phyloP scores from a whole-genome alignment of 177 flowering plant species.

The Tripterygium wilfordii region DNA sequence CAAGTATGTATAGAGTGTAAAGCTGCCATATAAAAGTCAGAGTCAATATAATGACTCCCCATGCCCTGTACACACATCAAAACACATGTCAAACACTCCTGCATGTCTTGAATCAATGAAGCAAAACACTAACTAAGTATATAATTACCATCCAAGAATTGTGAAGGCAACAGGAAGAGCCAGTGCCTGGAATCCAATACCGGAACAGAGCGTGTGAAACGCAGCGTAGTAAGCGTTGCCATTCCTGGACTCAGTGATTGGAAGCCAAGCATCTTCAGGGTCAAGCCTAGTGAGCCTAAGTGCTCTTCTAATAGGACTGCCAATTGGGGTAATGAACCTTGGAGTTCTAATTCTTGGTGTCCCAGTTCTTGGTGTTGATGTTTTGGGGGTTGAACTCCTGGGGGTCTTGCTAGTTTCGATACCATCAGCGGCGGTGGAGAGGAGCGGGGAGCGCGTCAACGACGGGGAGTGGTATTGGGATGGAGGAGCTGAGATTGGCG shows the following conservation, averaged over 20 bases:
- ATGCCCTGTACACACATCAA: constrained; percentile 28
- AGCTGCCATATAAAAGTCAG: constrained; percentile 59
- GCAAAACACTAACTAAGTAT: too few species aligned
- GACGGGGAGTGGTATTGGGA: constrained; percentile 16
- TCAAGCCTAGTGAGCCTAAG: constrained; percentile 22
- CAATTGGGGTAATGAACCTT: constrained; percentile 18
- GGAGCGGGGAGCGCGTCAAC: constrained; percentile 12
- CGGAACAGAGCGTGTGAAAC: constrained; percentile 46
- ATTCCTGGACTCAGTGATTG: constrained; percentile 49
- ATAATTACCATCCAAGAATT: constrained; percentile 41
- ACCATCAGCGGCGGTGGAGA: not conserved
- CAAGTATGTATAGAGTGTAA: constrained; percentile 50
- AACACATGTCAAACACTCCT: not conserved
- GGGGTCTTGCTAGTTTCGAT: constrained; percentile 4
- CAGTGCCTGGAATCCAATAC: constrained; percentile 50
- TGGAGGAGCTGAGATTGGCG: constrained; percentile 21
- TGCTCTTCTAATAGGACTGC: constrained; percentile 25
- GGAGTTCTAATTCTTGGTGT: constrained; percentile 18
- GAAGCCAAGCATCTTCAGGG: constrained; percentile 42
- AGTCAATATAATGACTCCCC: constrained; percentile 39
- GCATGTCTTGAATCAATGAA: too few species aligned
- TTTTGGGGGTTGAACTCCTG: not conserved
- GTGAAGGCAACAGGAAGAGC: constrained; percentile 52
- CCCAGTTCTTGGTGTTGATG: too few species aligned
- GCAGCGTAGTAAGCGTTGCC: constrained; percentile 46